phyloP scores from a whole-genome alignment of 495 filamentous ascomycete species.

The Hypoxylon trugodes region DNA sequence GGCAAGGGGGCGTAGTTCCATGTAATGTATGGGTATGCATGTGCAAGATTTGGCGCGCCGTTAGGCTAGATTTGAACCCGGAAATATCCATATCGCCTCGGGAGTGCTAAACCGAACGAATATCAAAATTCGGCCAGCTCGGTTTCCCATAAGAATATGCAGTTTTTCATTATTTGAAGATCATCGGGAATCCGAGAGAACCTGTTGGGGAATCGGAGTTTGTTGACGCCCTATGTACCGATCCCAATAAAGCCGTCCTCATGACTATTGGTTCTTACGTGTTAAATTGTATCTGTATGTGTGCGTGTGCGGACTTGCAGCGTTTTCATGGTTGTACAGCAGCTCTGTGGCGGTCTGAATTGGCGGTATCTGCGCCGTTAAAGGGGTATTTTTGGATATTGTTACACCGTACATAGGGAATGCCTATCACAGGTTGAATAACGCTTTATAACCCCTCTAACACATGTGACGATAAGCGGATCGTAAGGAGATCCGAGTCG shows the following conservation, averaged over 20 bases:
- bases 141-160: neutral
- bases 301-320: conserved; percentile 22
- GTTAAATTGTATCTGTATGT: conserved; percentile 13
- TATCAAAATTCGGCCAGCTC: conserved; percentile 5
- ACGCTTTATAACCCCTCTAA: conserved; percentile 19
- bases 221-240: conserved; percentile 19
- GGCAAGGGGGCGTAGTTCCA: conserved; percentile 21
- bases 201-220: conserved; percentile 2
- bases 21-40: too few relatives aligned
- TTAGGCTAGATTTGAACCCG: conserved; percentile 29
- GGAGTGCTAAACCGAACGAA: conserved; percentile 25
- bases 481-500: neutral
- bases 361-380: conserved; percentile 39
- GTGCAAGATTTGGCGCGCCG: conserved; percentile 26
- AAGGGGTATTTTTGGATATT: conserved; percentile 33
- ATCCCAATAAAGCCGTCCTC: conserved; percentile 12
- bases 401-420: conserved; percentile 25
- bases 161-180: conserved; percentile 9
- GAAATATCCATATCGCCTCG: conserved; percentile 26
- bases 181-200: neutral
- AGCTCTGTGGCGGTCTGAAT: conserved; percentile 32
- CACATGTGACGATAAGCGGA: conserved; percentile 26
- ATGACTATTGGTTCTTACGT: conserved; percentile 20
- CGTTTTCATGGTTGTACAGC: conserved; percentile 19
- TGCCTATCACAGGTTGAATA: conserved; percentile 13